Conservation (phyloP, 2,329 filamentous ascomycete genomes). For the Aspergillus sp. region DNA sequence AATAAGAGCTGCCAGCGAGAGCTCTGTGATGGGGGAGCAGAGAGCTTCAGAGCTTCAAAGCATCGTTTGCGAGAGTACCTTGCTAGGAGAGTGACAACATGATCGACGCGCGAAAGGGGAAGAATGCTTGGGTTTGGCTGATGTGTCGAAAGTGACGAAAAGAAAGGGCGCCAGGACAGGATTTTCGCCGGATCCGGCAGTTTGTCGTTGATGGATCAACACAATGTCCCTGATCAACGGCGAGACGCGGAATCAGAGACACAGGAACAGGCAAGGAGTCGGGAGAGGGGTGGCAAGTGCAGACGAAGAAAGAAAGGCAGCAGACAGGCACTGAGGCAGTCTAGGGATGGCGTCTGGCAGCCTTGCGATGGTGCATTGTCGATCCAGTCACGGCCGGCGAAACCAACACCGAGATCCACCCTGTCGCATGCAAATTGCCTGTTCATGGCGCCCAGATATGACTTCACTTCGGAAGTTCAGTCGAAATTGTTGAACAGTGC, state of each 20-base stretch:
- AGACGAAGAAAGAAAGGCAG: neutral
- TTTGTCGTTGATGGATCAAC: neutral
- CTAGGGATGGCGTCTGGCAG: neutral
- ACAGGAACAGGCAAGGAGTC: neutral
- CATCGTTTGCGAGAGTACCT: constrained; percentile 3
- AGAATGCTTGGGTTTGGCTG: neutral
- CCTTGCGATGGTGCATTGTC: neutral
- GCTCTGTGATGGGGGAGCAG: neutral
- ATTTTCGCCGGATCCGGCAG: constrained; percentile 7
- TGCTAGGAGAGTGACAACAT: neutral
- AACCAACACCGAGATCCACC: neutral
- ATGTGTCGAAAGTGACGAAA: neutral
- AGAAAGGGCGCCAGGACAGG: neutral
- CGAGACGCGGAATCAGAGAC: neutral
- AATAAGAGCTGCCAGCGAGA: neutral
- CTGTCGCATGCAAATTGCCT: neutral
- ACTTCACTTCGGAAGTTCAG: neutral
- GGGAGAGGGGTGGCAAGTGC: neutral
- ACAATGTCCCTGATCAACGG: neutral
- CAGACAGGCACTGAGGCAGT: no score
- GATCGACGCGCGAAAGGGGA: neutral
- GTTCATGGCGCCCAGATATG: neutral
- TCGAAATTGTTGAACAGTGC: no score
- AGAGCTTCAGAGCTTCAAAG: neutral
- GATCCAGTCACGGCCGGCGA: neutral